phyloP scores from a whole-genome alignment of 2,329 filamentous ascomycete genomes.

The Clarireedia sp. region DNA sequence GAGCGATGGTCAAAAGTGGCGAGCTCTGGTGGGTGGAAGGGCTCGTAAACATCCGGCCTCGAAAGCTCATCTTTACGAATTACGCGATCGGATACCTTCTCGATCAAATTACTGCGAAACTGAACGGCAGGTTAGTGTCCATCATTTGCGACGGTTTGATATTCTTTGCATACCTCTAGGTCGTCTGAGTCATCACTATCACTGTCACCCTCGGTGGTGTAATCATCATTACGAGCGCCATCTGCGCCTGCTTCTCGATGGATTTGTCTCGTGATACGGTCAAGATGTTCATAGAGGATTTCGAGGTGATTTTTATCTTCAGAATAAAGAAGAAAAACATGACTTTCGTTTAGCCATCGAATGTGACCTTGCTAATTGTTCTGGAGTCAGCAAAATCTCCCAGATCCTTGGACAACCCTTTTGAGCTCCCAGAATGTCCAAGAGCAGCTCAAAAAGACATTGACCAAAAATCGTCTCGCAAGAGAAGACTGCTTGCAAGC shows the following conservation, averaged over 20 bases:
- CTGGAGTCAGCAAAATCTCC: neutral
- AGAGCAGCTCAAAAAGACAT: no score
- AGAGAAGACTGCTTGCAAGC: no score
- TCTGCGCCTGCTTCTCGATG: neutral
- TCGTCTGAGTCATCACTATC: neutral
- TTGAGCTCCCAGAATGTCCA: no score
- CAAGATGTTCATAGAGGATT: neutral
- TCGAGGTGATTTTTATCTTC: neutral
- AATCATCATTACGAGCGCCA: neutral
- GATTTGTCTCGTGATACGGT: slow-evolving; percentile 2
- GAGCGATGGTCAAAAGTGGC: neutral
- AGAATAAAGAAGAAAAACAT: neutral
- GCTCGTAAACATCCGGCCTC: slow-evolving; percentile 5
- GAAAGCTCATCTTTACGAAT: neutral
- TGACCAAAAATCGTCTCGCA: no score
- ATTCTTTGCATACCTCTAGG: neutral
- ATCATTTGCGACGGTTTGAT: neutral
- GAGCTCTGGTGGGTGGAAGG: neutral
- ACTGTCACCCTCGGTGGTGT: neutral
- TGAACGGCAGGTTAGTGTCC: neutral
- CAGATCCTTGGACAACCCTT: neutral
- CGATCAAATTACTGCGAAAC: slow-evolving; percentile 4
- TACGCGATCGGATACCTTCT: neutral
- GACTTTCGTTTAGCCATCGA: slow-evolving; percentile 5
- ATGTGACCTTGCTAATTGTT: slow-evolving; percentile 3